Percentiles rank a stretch among this genome's conserved stretches.
Conservation (phyloP, 2,329 filamentous ascomycete species). For the Canariomyces notabilis region DNA sequence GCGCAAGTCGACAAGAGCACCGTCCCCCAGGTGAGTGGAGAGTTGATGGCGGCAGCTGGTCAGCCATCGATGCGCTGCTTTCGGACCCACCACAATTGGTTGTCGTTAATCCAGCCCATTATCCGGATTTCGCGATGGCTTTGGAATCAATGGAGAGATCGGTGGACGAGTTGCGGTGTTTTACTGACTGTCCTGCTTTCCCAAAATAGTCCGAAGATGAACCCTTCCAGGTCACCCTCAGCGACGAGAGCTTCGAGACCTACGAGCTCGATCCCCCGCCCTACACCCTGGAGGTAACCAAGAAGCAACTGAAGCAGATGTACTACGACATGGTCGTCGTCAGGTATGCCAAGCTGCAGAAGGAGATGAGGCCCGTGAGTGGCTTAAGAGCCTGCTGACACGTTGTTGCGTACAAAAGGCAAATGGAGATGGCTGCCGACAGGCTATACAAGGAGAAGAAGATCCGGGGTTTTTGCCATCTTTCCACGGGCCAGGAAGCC, state of each 20-base stretch:
- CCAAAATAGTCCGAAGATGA: slow-evolving; percentile 79
- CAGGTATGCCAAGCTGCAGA: slow-evolving; percentile 56
- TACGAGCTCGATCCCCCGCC: slow-evolving; percentile 96
- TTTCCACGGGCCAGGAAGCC: slow-evolving; percentile 96
- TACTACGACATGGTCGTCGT: slow-evolving; percentile 96
- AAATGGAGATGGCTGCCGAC: slow-evolving; percentile 99
- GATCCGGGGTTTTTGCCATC: slow-evolving; percentile 98
- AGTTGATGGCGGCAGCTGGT: slow-evolving; percentile 3
- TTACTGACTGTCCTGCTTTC: slow-evolving; percentile 12
- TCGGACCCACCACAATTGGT: slow-evolving; percentile 1
- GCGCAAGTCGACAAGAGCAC: slow-evolving; percentile 78
- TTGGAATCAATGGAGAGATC: neutral
- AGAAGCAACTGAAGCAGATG: slow-evolving; percentile 98
- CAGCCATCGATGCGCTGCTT: slow-evolving; percentile 5
- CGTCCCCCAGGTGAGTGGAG: slow-evolving; percentile 43
- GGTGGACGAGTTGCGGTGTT: neutral
- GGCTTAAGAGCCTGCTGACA: neutral
- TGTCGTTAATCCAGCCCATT: neutral
- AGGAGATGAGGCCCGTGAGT: neutral
- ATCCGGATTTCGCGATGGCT: neutral
- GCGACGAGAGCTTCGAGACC: slow-evolving; percentile 98
- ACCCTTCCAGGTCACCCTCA: slow-evolving; percentile 85
- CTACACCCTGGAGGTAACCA: slow-evolving; percentile 89
- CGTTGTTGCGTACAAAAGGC: slow-evolving; percentile 56
- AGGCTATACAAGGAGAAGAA: slow-evolving; percentile 99